Base-by-base conservation (phyloP, 2,329 filamentous ascomycete genomes). In the Calycina herbarum region DNA sequence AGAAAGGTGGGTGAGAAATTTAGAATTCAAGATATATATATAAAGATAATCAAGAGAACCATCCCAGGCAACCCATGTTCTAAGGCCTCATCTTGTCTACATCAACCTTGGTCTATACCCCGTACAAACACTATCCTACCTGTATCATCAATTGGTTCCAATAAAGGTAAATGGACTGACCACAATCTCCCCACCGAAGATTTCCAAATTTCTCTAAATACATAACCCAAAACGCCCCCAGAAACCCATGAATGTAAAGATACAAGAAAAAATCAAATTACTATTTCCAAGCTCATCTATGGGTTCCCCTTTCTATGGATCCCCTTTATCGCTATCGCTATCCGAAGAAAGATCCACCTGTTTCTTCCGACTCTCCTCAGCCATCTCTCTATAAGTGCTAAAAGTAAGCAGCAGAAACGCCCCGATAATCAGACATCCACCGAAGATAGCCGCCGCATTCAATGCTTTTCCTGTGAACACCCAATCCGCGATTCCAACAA, bases 381-480 rank as follows among this genome's bases (percentile, higher is more conserved):
- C 86, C 89, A 98, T 94, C 80, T 99, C 95, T 61, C 89, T 86
- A 79, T 94, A 99, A 0, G 94, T 97, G 70, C 93, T 95, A 87
- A 89, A 97, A 73, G 89, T 93, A 57, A 99, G 78, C 74, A 97
- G 83, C n/a, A 88, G 77, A 76, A 99, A 99, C 0, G 95, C 95
- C 1, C 86, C 83, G 65, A 97, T 91, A 73, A 99, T 99, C 73
- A 98, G 82, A 33, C 90, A 75, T 0, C 95, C 94, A n/a, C 95
- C 95, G 0, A 87, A 74, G 13, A 98, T 83, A 3, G 94, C 91
- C 0, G 93, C 91, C 3, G 83, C 80, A 61, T 89, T 91, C 24
- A 97, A 82, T 0, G 90, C 86, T 72, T 90, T 84, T 60, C 94
- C 92, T 0, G 92, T 96, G 56, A 94, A 82, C 64, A 94, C 76